Percentiles rank a stretch among this genome's conserved stretches.
Conservation (phyloP, 1,139 yeast species). For the Pneumocystis wakefieldiae region DNA sequence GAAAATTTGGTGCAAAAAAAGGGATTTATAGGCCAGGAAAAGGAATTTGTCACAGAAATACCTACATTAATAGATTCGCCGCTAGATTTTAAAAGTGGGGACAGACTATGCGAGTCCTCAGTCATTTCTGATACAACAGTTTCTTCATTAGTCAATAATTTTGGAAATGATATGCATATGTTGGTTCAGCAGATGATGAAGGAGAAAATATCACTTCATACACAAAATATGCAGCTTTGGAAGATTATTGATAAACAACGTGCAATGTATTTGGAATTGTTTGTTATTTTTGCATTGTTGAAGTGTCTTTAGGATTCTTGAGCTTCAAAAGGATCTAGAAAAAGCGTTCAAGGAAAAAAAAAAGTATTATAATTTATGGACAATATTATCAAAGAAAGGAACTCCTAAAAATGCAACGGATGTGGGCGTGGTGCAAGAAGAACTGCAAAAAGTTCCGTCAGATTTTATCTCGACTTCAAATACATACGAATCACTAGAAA, state of each 20-base stretch:
- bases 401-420: neutral
- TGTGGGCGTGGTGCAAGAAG: neutral
- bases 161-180: neutral
- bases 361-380: constrained; percentile 8
- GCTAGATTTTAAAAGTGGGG: neutral
- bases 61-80: neutral
- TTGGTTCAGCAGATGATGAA: neutral
- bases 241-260: constrained; percentile 21
- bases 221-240: constrained; percentile 18
- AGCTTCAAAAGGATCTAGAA: constrained; percentile 21
- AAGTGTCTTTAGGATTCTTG: constrained; percentile 16
- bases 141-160: neutral
- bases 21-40: neutral
- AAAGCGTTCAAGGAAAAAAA: constrained; percentile 17
- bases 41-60: neutral
- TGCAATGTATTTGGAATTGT: constrained; percentile 14
- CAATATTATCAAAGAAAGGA: neutral
- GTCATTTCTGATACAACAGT: neutral
- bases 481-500: neutral
- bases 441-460: neutral
- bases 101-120: neutral
- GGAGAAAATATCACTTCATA: neutral
- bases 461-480: neutral
- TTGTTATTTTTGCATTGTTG: neutral
- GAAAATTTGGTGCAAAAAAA: neutral